Percentiles rank a stretch among this genome's conserved stretches.
These are phyloP conservation scores for Porphyra umbilicalis DNA, from an alignment of 31 red algal genomes.

Conservation along the genomic window DNA sequence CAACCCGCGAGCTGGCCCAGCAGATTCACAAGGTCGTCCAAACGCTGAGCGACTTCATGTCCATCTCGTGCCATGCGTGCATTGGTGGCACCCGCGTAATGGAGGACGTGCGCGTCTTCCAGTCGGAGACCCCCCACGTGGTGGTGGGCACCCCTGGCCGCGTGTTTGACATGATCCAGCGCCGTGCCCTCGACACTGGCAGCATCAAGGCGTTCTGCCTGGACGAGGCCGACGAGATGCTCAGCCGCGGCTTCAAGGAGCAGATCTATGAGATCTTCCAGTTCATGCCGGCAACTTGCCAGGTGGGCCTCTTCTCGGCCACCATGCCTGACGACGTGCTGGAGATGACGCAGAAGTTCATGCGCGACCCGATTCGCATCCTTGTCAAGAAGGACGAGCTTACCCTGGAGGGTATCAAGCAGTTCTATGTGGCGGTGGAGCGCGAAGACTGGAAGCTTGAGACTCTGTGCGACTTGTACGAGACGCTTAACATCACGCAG, in stretches of 20 bases:
- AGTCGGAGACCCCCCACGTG: slow-evolving; percentile 88
- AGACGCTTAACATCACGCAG: slow-evolving; percentile 95
- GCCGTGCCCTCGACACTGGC: slow-evolving; percentile 86
- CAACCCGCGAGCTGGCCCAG: slow-evolving; percentile 97
- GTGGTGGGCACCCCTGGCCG: slow-evolving; percentile 98
- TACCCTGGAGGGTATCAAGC: slow-evolving; percentile 97
- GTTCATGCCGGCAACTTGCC: slow-evolving; percentile 93
- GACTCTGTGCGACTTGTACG: slow-evolving; percentile 96
- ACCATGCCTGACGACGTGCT: slow-evolving; percentile 97
- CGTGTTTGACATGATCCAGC: slow-evolving; percentile 99
- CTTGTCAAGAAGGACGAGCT: slow-evolving; percentile 99
- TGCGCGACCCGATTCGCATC: slow-evolving; percentile 92
- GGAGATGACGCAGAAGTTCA: slow-evolving; percentile 98
- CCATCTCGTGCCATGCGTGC: slow-evolving; percentile 88
- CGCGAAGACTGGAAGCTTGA: slow-evolving; percentile 99
- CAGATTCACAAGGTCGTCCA: slow-evolving; percentile 99
- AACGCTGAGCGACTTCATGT: slow-evolving; percentile 94
- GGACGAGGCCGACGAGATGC: slow-evolving; percentile 99
- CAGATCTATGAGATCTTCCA: slow-evolving; percentile 99
- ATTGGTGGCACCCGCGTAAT: slow-evolving; percentile 95
- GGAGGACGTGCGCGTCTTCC: slow-evolving; percentile 92
- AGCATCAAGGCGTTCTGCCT: slow-evolving; percentile 94
- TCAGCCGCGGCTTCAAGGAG: slow-evolving; percentile 99
- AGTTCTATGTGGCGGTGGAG: slow-evolving; percentile 95
- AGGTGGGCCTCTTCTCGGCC: slow-evolving; percentile 97